Evolutionary conservation across 768 basidiomycete species (phyloP).

Genomic region (Mycena capillaripes): DNA sequence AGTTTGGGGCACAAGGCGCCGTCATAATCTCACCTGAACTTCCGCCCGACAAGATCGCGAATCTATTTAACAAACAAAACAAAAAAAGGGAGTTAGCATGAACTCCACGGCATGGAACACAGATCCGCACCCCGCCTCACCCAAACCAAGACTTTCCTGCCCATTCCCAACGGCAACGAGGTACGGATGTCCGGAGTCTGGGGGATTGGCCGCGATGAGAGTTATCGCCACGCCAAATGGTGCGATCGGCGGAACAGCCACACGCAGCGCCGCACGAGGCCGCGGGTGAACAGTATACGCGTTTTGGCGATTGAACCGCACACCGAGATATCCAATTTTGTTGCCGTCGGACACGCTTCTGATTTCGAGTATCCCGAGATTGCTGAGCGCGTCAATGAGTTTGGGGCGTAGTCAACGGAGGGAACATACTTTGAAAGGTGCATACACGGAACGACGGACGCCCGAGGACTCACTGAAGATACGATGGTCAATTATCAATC

Average conservation of each 20-base stretch:
- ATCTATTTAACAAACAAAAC: neutral
- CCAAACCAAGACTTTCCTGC: neutral
- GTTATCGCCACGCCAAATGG: neutral
- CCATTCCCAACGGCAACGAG: constrained; percentile 6
- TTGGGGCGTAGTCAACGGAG: neutral
- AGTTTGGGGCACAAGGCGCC: too few species aligned
- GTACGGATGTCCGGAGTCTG: neutral
- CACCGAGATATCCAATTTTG: constrained; percentile 3
- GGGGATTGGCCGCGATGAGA: constrained; percentile 3
- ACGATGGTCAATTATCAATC: neutral
- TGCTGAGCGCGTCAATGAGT: neutral
- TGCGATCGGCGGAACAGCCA: constrained; percentile 4
- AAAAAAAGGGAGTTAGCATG: neutral
- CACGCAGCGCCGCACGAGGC: neutral
- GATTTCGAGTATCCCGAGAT: constrained; percentile 1
- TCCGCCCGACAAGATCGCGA: constrained; percentile 3
- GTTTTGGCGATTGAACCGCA: neutral
- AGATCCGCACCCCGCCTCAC: neutral
- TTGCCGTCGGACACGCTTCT: neutral
- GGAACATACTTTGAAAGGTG: neutral
- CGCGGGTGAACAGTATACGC: neutral
- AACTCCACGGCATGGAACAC: neutral
- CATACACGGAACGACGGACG: neutral
- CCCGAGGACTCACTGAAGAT: neutral
- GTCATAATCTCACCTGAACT: constrained; percentile 2